Evolutionary conservation across 495 filamentous ascomycete species (phyloP).

Genomic region (Penicillium fimorum): DNA sequence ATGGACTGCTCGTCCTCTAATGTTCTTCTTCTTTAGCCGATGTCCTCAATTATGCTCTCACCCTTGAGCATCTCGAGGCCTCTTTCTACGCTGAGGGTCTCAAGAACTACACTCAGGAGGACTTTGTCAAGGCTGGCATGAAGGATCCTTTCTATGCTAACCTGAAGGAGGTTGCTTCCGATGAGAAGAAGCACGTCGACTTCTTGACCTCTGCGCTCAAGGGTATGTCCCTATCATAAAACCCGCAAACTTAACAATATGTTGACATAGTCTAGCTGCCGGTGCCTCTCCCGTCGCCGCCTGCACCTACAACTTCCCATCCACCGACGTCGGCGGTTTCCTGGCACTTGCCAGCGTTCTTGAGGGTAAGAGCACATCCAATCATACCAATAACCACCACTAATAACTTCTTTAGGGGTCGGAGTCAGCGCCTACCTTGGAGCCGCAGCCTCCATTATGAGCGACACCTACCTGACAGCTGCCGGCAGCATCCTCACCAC

Average conservation of each 20-base stretch:
- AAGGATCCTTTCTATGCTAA: slow-evolving; percentile 50
- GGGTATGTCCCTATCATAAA: slow-evolving; percentile 18
- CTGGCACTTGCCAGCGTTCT: slow-evolving; percentile 52
- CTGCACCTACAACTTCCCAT: slow-evolving; percentile 59
- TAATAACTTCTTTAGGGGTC: slow-evolving; percentile 36
- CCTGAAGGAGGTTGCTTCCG: slow-evolving; percentile 47
- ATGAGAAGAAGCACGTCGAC: slow-evolving; percentile 57
- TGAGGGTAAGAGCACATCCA: slow-evolving; percentile 33
- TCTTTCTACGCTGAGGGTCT: slow-evolving; percentile 56
- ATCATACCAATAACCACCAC: not conserved
- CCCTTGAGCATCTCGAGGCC: slow-evolving; percentile 43
- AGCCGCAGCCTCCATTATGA: slow-evolving; percentile 56
- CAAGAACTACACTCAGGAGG: slow-evolving; percentile 49
- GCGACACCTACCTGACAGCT: slow-evolving; percentile 53
- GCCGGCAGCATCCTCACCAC: slow-evolving; percentile 62
- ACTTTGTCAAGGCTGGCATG: slow-evolving; percentile 55
- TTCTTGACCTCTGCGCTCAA: slow-evolving; percentile 54
- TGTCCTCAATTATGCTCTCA: slow-evolving; percentile 35
- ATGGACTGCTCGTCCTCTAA: not conserved
- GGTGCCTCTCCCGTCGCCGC: slow-evolving; percentile 47
- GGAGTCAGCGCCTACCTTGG: slow-evolving; percentile 61
- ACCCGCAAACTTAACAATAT: not conserved
- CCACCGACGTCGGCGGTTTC: slow-evolving; percentile 47
- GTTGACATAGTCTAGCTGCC: slow-evolving; percentile 29
- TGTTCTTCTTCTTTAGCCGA: slow-evolving; percentile 21